Conservation (phyloP, 352 stramenopile species). For the Phytopythium kandeliae region DNA sequence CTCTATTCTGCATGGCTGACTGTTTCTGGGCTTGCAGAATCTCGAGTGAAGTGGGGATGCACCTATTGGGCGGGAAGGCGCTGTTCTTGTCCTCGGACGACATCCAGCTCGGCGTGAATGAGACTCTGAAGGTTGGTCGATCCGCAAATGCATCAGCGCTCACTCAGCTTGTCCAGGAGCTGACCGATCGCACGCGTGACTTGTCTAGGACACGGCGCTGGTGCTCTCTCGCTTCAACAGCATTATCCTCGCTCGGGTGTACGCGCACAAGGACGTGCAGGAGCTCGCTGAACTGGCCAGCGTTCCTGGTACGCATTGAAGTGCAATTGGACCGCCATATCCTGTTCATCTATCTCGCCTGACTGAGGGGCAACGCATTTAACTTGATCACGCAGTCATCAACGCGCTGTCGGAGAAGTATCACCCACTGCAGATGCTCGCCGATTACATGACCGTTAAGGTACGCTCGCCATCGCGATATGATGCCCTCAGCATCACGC, state of each 20-base stretch:
- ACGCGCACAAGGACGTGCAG: constrained; percentile 84
- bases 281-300: constrained; percentile 88
- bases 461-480: constrained; percentile 12
- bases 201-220: constrained; percentile 56
- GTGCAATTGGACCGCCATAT: neutral
- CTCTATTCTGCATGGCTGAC: too few relatives aligned
- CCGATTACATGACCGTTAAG: constrained; percentile 97
- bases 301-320: constrained; percentile 57
- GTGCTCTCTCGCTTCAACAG: constrained; percentile 94
- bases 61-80: constrained; percentile 93
- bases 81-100: constrained; percentile 97
- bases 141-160: neutral
- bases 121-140: constrained; percentile 88
- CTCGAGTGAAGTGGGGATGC: constrained; percentile 95
- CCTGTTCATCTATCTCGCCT: neutral
- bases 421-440: constrained; percentile 97
- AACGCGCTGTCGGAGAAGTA: constrained; percentile 98
- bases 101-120: constrained; percentile 98
- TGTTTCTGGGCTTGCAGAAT: constrained; percentile 30
- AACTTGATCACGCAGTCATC: constrained; percentile 69
- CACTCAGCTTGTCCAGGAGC: neutral
- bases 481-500: neutral
- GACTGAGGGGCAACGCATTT: neutral
- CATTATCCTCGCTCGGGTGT: constrained; percentile 96
- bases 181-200: neutral